Conservation (phyloP, 2,329 filamentous ascomycete genomes). For the Ciborinia camelliae region DNA sequence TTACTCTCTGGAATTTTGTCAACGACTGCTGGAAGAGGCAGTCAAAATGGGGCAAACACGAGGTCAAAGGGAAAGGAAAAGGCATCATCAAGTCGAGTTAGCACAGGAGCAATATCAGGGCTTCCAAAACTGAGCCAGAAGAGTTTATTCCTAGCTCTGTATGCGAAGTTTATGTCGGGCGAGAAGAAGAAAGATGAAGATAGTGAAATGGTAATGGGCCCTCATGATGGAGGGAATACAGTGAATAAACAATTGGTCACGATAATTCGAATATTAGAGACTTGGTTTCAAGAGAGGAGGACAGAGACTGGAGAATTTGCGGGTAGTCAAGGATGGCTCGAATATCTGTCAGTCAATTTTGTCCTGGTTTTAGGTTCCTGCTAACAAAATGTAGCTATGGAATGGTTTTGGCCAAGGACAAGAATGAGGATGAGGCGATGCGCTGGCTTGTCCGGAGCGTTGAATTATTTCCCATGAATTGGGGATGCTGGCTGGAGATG, state of each 20-base stretch:
- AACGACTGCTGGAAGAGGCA: conserved; percentile 38
- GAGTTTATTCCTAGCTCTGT: conserved; percentile 85
- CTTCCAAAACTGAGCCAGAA: conserved; percentile 75
- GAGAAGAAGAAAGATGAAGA: conserved; percentile 97
- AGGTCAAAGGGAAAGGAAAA: conserved; percentile 63
- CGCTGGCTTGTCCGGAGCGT: conserved; percentile 86
- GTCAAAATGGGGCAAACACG: conserved; percentile 41
- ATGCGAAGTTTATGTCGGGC: conserved; percentile 87
- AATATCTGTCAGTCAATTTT: conserved; percentile 60
- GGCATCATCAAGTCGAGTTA: conserved; percentile 21
- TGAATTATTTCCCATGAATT: conserved; percentile 89
- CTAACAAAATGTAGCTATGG: conserved; percentile 59
- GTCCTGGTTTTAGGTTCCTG: conserved; percentile 1
- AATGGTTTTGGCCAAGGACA: conserved; percentile 83
- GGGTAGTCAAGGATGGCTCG: conserved; percentile 85
- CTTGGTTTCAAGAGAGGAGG: conserved; percentile 71
- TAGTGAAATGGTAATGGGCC: conserved; percentile 94
- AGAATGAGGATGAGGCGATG: conserved; percentile 82
- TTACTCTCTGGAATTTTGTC: conserved; percentile 65
- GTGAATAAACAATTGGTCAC: conserved; percentile 79
- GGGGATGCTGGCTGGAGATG: conserved; percentile 95
- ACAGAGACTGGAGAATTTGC: conserved; percentile 55
- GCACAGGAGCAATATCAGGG: conserved; percentile 17
- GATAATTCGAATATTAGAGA: conserved; percentile 71
- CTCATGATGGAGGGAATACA: conserved; percentile 80